phyloP scores from a whole-genome alignment of 2,329 filamentous ascomycete genomes.

The Stagonosporopsis rhizophila region DNA sequence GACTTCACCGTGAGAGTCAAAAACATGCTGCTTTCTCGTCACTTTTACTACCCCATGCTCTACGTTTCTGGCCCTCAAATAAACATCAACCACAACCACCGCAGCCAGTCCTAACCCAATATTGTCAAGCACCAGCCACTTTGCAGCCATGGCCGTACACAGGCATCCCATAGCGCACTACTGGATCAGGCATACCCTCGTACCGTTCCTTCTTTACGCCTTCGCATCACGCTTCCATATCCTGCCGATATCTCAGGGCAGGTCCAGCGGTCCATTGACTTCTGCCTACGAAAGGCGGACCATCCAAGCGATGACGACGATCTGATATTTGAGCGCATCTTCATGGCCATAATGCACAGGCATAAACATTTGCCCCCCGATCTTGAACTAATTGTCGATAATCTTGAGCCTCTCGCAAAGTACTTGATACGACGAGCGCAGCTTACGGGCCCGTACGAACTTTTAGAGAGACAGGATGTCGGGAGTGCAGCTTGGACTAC shows the following conservation, averaged over 20 bases:
- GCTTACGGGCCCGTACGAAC: conserved; percentile 21
- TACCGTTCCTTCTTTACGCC: conserved; percentile 21
- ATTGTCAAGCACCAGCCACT: not conserved
- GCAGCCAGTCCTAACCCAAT: not conserved
- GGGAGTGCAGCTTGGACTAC: conserved; percentile 17
- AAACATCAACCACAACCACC: not conserved
- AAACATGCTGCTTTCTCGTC: not conserved
- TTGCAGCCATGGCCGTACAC: not conserved
- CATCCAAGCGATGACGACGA: conserved; percentile 20
- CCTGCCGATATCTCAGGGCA: conserved; percentile 9
- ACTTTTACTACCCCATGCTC: not conserved
- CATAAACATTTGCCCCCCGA: conserved; percentile 13
- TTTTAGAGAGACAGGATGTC: conserved; percentile 13
- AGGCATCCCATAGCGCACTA: conserved; percentile 9
- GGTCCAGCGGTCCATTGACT: conserved; percentile 7
- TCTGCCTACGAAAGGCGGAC: conserved; percentile 7
- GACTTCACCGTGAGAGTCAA: not conserved
- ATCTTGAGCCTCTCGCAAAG: conserved; percentile 17
- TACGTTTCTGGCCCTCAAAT: not conserved
- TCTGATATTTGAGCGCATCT: conserved; percentile 23
- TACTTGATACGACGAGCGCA: conserved; percentile 23
- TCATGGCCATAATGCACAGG: conserved; percentile 16
- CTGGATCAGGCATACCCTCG: conserved; percentile 21
- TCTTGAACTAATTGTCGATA: conserved; percentile 6
- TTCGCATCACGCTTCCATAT: conserved; percentile 12